phyloP scores from a whole-genome alignment of 2,329 filamentous ascomycete species.

The Colletotrichum aenigma region DNA sequence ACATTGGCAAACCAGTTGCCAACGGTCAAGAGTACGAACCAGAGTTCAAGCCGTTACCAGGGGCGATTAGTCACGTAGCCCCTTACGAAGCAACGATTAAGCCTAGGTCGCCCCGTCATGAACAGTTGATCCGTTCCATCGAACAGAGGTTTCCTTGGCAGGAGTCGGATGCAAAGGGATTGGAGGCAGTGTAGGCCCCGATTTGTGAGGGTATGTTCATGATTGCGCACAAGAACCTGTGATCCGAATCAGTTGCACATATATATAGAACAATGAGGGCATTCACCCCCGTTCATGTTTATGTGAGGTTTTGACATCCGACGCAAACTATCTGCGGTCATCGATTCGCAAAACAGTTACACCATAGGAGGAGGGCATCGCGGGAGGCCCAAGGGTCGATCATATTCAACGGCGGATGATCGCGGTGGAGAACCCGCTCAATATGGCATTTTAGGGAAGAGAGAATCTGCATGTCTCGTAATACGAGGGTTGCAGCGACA shows the following conservation, averaged over 20 bases:
- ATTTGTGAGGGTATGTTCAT: neutral
- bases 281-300: no score
- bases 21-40: conserved; percentile 37
- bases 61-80: neutral
- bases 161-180: neutral
- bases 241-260: neutral
- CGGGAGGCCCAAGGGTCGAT: neutral
- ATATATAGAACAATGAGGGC: neutral
- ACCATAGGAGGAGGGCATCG: neutral
- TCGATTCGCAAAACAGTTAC: neutral
- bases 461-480: neutral
- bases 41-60: neutral
- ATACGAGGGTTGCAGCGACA: neutral
- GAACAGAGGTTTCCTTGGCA: neutral
- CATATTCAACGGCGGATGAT: neutral
- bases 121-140: neutral
- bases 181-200: neutral
- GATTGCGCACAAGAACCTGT: neutral
- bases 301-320: neutral
- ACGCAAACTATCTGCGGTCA: neutral
- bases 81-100: neutral
- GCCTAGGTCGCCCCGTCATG: neutral
- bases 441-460: neutral
- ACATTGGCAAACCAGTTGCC: conserved; percentile 34
- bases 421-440: neutral